Evolutionary conservation across 176 grass and related monocot genomes (phyloP).

Genomic region (Musa schizocarpa): DNA sequence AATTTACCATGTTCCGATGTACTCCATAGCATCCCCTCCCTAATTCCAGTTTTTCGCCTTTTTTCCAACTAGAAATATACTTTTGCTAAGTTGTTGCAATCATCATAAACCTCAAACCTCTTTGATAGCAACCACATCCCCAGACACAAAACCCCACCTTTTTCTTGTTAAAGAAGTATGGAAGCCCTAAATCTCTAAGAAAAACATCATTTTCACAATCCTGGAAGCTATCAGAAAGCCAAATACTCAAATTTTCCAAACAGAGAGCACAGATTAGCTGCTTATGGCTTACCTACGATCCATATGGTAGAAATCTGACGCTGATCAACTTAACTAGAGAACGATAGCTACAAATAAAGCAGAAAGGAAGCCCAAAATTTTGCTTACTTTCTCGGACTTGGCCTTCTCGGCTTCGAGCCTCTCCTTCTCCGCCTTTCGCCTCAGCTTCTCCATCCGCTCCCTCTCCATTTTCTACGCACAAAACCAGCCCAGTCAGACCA

Average conservation of each 20-base stretch:
- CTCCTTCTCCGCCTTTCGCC: constrained; percentile 41
- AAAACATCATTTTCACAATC: neutral
- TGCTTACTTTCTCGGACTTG: constrained; percentile 27
- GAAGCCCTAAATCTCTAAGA: neutral
- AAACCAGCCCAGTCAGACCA: neutral
- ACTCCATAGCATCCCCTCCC: too few relatives aligned
- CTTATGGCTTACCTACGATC: neutral
- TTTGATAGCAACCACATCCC: too few relatives aligned
- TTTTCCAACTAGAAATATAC: too few relatives aligned
- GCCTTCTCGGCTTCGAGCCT: constrained; percentile 20
- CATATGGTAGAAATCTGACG: too few relatives aligned
- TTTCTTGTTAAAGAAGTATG: too few relatives aligned
- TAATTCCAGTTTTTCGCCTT: too few relatives aligned
- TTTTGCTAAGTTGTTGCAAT: too few relatives aligned
- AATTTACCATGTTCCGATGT: too few relatives aligned
- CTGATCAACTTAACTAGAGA: too few relatives aligned
- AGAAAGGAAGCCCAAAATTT: neutral
- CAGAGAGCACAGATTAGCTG: neutral
- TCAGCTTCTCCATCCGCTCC: constrained; percentile 60
- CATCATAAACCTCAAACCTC: too few relatives aligned
- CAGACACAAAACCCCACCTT: too few relatives aligned
- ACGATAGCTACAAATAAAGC: neutral
- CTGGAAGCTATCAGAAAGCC: neutral
- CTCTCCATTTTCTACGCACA: constrained; percentile 67
- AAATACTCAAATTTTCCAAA: neutral